Conservation (phyloP, 768 basidiomycete genomes). For the Rhodocollybia butyracea region DNA sequence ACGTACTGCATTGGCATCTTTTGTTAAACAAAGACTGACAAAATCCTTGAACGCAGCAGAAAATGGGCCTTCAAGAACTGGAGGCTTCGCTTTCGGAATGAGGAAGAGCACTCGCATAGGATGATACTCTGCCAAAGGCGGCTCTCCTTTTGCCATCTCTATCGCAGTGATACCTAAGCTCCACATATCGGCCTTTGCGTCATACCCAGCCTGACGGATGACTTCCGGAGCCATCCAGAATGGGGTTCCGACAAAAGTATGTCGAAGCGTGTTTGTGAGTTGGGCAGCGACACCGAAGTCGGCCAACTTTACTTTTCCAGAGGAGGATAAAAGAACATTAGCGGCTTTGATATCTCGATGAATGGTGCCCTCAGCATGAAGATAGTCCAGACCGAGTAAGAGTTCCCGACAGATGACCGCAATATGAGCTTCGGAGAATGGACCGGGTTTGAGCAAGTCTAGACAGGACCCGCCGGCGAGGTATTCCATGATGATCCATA, state of each 20-base stretch:
- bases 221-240: constrained; percentile 99
- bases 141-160: constrained; percentile 97
- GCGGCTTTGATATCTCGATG: constrained; percentile 99
- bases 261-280: constrained; percentile 87
- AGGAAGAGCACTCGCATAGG: constrained; percentile 98
- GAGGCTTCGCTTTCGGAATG: constrained; percentile 95
- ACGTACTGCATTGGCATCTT: constrained; percentile 78
- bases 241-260: constrained; percentile 96
- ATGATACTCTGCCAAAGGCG: constrained; percentile 94
- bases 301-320: constrained; percentile 93
- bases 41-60: constrained; percentile 91
- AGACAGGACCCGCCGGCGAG: constrained; percentile 98
- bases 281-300: constrained; percentile 99
- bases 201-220: constrained; percentile 95
- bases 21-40: constrained; percentile 84
- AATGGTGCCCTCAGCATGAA: constrained; percentile 94
- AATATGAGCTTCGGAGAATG: constrained; percentile 91
- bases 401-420: constrained; percentile 94
- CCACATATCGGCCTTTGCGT: constrained; percentile 97
- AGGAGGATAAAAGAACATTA: constrained; percentile 86
- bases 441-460: constrained; percentile 89
- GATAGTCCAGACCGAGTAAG: constrained; percentile 88
- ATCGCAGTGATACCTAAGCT: constrained; percentile 97
- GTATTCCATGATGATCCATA: constrained; percentile 99
- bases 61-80: constrained; percentile 84